Base-by-base conservation (phyloP, 1,139 yeast species). In the Pichia sp. region DNA sequence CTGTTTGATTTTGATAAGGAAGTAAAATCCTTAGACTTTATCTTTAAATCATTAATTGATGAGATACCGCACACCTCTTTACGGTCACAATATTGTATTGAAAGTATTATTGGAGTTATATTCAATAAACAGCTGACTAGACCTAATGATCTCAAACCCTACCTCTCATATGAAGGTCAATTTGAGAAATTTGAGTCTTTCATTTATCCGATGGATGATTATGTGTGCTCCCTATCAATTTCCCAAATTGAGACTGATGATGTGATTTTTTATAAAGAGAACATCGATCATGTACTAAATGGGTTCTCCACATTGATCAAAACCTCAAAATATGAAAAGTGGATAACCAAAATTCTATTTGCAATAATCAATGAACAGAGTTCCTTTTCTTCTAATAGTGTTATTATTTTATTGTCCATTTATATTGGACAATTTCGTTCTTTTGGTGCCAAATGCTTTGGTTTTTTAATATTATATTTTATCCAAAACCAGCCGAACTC, bases 61-160 rank as follows among this genome's bases (percentile, higher is more conserved):
- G 42, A 43, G 4, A 36, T 47, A 10, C 45, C 50, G 2, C 27
- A 37, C 3, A 38, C 45, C 0, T 44, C 49, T 28, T 43, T 55
- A 3, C 52, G 54, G 16, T 52, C 61, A 1, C 53, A 55, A 10
- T 61, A 64, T 3, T 64, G 68, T 43, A 64, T 69, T 36, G 75
- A 72, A 39, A 54, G 67, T 2, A 56, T 68, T 9, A 43, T 69
- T 11, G 76, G 76, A 2, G 71, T 64, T 3, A 54, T 72, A 33
- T 50, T 68, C 2, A 49, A 58, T 47, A 63, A 61, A 39, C 55
- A 52, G 34, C 46, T 53, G 3, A 40, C 37, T 0, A 33, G 44
- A 4, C n/a, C 42, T 2, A 48, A 45, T 11, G 45, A 44, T n/a
- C 33, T 51, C 4, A n/a, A 36, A 2, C 48, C 47, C 37, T 40